Conservation (phyloP, 1,284 basidiomycete species). For the Mycosarcoma mackinlayi region DNA sequence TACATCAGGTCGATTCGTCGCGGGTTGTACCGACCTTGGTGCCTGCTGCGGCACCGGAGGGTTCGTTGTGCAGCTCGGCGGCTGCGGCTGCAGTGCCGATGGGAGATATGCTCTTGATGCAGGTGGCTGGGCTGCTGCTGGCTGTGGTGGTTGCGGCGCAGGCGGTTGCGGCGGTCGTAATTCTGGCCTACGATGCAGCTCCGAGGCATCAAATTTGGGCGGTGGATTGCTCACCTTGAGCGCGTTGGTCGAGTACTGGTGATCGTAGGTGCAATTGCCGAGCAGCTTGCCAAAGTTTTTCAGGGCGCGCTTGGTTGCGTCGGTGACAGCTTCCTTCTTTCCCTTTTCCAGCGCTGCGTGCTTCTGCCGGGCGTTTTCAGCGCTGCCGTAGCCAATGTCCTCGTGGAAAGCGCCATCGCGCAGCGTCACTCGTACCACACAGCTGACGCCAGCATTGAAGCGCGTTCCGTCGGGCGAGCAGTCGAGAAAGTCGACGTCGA, state of each 20-base stretch:
- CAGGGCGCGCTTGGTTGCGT: constrained; percentile 88
- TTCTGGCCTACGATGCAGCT: constrained; percentile 49
- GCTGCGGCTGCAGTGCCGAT: not conserved
- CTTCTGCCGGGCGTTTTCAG: constrained; percentile 87
- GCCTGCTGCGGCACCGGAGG: constrained; percentile 1
- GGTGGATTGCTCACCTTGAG: constrained; percentile 72
- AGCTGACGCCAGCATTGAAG: constrained; percentile 80
- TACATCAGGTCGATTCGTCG: not conserved
- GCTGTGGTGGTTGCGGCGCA: constrained; percentile 15
- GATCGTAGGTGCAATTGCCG: constrained; percentile 93
- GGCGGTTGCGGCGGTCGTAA: constrained; percentile 21
- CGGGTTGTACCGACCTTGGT: not conserved
- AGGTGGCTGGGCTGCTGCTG: not conserved
- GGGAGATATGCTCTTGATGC: not conserved
- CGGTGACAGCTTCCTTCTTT: constrained; percentile 97
- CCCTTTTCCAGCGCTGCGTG: constrained; percentile 92
- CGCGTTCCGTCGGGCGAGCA: constrained; percentile 74
- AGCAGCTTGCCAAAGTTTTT: constrained; percentile 92
- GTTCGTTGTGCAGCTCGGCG: not conserved
- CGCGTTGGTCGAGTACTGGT: constrained; percentile 84
- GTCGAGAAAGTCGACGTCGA: constrained; percentile 75
- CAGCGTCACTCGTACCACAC: constrained; percentile 86
- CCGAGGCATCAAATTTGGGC: constrained; percentile 51
- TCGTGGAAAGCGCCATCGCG: constrained; percentile 91
- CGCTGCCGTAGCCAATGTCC: constrained; percentile 79